These are phyloP conservation scores for Medicago ruthenica DNA, from an alignment of 306 rosid genomes.

Conservation along the genomic window DNA sequence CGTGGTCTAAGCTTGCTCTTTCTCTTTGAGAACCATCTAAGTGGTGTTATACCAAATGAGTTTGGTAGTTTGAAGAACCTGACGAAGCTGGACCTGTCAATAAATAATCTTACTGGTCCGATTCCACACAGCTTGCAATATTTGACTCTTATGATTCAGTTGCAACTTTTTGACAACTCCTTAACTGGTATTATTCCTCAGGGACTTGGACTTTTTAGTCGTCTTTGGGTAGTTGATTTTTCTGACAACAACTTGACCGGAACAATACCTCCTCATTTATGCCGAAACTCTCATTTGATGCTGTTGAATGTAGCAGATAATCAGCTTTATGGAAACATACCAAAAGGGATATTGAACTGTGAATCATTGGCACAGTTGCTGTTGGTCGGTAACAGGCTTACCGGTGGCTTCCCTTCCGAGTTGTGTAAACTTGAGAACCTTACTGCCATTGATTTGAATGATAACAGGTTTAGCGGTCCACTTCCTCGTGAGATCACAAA, in stretches of 20 bases:
- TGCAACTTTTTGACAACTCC: slow-evolving; percentile 84
- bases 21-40: slow-evolving; percentile 86
- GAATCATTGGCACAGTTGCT: slow-evolving; percentile 68
- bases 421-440: slow-evolving; percentile 76
- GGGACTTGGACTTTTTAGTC: slow-evolving; percentile 68
- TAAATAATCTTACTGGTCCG: slow-evolving; percentile 74
- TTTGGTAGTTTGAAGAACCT: slow-evolving; percentile 68
- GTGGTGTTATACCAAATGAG: slow-evolving; percentile 83
- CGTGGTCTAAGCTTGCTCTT: slow-evolving; percentile 66
- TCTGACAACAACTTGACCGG: slow-evolving; percentile 75
- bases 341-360: slow-evolving; percentile 69
- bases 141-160: slow-evolving; percentile 63
- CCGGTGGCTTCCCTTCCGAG: slow-evolving; percentile 80
- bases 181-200: slow-evolving; percentile 77
- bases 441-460: slow-evolving; percentile 74
- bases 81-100: slow-evolving; percentile 86
- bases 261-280: slow-evolving; percentile 75
- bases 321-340: slow-evolving; percentile 69
- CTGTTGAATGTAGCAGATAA: slow-evolving; percentile 76
- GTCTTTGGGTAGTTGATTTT: slow-evolving; percentile 96
- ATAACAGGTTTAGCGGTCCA: slow-evolving; percentile 80
- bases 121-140: slow-evolving; percentile 79
- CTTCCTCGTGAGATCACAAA: slow-evolving; percentile 65
- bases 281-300: slow-evolving; percentile 65
- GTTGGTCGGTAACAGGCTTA: slow-evolving; percentile 67